Base-by-base conservation (phyloP, 805 yeast genomes). In the Candida multigemmis region DNA sequence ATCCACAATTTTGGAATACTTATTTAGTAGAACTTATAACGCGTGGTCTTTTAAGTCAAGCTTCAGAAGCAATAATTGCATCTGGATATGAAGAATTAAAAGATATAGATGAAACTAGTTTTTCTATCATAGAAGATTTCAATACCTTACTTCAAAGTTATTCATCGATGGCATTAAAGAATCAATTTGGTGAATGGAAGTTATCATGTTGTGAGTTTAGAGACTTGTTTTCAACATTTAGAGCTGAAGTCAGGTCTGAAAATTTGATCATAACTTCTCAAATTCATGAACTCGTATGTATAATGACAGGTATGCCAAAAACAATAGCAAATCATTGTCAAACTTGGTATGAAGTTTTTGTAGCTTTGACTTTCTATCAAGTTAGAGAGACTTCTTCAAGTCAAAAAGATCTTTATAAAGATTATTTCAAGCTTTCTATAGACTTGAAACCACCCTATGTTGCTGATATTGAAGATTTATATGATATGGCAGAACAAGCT, bases 331-430 rank as follows among this genome's bases (percentile, higher is more conserved):
- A 58, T 10, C 60, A 56, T 39, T 66, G 82, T 10, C 56, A 59
- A 5, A 50, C 71, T 0, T 81, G 93, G 93, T 79, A 75, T 44
- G 91, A 81, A 42, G 60, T 75, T 9, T 62, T 72, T 21, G 53
- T 65, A 21, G 71, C 73, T 6, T 58, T 75, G n/a, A 45, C 73
- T 7, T 50, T 76, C 20, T 82, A 59, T 42, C 76, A 75, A 41
- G 64, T 79, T 2, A 48, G 67, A 27, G 51, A 85, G 74, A 40
- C 42, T 13, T 40, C 33, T 5, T 21, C 38, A 4, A n/a, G n/a
- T n/a, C n/a, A n/a, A n/a, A n/a, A n/a, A n/a, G n/a, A n/a, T n/a
- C 41, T 60, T 3, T 60, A 47, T 31, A 21, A 41, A 5, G 64
- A 59, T 16, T 60, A 51, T 37, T 60, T 41, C 28, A 38, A 50